Percentiles rank a stretch among this genome's conserved stretches.
These are phyloP conservation scores for Malassezia caprae DNA, from an alignment of 1,284 basidiomycete species.

Conservation along the genomic window DNA sequence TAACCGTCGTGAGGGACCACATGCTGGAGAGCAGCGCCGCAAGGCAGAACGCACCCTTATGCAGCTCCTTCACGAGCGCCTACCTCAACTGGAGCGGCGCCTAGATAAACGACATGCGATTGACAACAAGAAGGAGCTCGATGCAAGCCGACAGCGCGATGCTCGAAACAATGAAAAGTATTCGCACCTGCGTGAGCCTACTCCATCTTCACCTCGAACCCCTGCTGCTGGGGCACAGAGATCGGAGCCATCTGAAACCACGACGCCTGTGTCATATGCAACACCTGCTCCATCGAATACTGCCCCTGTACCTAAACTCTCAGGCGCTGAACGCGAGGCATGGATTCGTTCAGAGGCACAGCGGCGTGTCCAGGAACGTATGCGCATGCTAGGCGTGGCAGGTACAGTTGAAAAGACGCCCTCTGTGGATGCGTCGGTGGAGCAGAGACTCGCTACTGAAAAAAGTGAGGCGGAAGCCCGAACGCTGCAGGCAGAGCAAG, in stretches of 20 bases:
- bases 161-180: conserved; percentile 66
- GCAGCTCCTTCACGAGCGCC: conserved; percentile 74
- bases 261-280: background rate
- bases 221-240: background rate
- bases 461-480: conserved; percentile 39
- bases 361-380: conserved; percentile 72
- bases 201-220: background rate
- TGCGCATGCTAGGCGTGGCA: conserved; percentile 69
- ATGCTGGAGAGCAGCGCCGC: conserved; percentile 65
- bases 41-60: conserved; percentile 80
- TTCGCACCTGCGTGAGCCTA: conserved; percentile 14
- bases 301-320: conserved; percentile 60
- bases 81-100: conserved; percentile 80
- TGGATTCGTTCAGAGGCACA: conserved; percentile 74
- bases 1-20: conserved; percentile 63
- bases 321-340: conserved; percentile 69
- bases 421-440: conserved; percentile 34
- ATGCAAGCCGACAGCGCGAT: conserved; percentile 63
- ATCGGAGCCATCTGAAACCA: background rate
- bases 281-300: conserved; percentile 47
- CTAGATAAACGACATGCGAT: conserved; percentile 70
- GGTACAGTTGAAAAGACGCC: conserved; percentile 43
- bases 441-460: conserved; percentile 39
- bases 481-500: conserved; percentile 41
- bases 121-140: conserved; percentile 56